A percentile compares a stretch with the other conserved stretches of the same genome.
phyloP scores from a whole-genome alignment of 306 rosid genomes.

The Crotalaria pallida region DNA sequence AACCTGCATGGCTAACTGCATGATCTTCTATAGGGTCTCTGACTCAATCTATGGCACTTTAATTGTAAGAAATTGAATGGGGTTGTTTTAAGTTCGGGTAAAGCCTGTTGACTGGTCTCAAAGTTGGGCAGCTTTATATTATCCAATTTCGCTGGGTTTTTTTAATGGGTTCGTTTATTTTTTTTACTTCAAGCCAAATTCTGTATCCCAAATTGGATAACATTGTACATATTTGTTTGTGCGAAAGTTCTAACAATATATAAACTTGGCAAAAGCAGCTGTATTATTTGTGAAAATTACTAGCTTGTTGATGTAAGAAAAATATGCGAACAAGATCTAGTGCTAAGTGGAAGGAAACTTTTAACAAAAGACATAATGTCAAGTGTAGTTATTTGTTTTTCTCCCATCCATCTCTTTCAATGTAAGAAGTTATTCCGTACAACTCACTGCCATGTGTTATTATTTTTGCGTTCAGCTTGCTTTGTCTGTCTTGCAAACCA shows the following conservation, averaged over 20 bases:
- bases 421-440: background rate
- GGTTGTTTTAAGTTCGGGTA: background rate
- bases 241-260: background rate
- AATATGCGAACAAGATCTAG: background rate
- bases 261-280: background rate
- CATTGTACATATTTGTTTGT: background rate
- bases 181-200: background rate
- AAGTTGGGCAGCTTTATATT: background rate
- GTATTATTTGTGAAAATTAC: background rate
- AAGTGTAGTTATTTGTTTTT: background rate
- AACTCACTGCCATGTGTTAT: slow-evolving; percentile 10
- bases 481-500: slow-evolving; percentile 69
- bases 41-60: background rate
- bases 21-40: background rate
- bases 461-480: slow-evolving; percentile 53
- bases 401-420: background rate
- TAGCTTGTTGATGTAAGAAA: background rate
- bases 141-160: background rate
- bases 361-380: background rate
- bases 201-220: background rate
- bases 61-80: background rate
- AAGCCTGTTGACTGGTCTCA: background rate
- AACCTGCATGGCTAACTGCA: background rate
- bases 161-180: background rate
- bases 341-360: background rate